Base-by-base conservation (phyloP, 768 basidiomycete species). In the Crepidotus variabilis region DNA sequence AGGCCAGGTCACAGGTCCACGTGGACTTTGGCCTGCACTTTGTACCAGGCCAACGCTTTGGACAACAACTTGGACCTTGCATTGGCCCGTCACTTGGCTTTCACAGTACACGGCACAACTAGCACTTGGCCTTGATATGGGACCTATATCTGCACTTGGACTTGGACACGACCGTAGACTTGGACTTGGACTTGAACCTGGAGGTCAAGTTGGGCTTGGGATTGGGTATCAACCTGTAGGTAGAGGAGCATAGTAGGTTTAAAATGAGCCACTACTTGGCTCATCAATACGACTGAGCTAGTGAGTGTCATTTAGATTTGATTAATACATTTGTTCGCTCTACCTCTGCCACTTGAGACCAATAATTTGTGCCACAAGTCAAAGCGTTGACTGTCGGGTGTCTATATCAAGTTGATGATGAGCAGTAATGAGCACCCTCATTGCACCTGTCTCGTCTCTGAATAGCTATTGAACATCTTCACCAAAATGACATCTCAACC, bases 1-100 rank as follows among this genome's bases (percentile, higher is more conserved):
- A 33, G 18, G 43, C 51, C 22, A 23, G 51, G 51, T 52, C 51
- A 52, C 51, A 52, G 51, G 51, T 52, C 51, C 36, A 52, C 18
- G 35, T 52, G 21, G 35, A 52, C 28, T 16, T 52, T 36, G 35
- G 51, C 39, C 51, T 22, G 36, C 34, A 36, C 51, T 18, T 16
- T 36, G 35, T n/a, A 52, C 34, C 35, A 36, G 24, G n/a, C 35
- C 35, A 10, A 52, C 35, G 18, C 35, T 52, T 52, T 35, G 32
- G 21, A 23, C 51, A 34, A 24, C 36, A 2, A 43, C 51, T 52
- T 52, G 34, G 28, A 16, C 51, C 35, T 36, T 33, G 22, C 39
- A 33, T 39, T 34, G 16, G 10, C 4, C 34, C 39, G 3, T 43
- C 39, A 28, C 8, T 28, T 28, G 28, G 28, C 28, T 8, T 28